Conservation (phyloP, 345 rosid species). For the Raphanus sativus region DNA sequence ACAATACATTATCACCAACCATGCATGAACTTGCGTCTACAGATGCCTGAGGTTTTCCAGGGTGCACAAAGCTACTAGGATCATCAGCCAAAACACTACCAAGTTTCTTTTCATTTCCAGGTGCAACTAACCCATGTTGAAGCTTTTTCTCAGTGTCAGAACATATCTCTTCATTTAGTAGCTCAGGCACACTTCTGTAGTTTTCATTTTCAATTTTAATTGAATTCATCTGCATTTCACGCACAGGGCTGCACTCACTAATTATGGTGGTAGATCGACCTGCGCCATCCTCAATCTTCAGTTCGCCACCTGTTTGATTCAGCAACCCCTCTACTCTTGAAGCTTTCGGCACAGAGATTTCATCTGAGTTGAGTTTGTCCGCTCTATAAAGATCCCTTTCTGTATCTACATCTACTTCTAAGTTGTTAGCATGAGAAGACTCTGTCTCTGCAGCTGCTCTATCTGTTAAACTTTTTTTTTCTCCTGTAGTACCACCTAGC, state of each 20-base stretch:
- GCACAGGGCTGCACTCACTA: conserved; percentile 33
- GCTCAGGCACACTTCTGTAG: conserved; percentile 36
- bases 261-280: conserved; percentile 27
- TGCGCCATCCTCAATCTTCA: conserved; percentile 45
- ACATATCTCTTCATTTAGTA: conserved; percentile 47
- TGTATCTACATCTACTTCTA: conserved; percentile 55
- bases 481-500: conserved; percentile 43
- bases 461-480: conserved; percentile 42
- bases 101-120: conserved; percentile 43
- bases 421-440: conserved; percentile 60
- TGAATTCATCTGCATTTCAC: conserved; percentile 32
- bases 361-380: conserved; percentile 48
- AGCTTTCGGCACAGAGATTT: conserved; percentile 35
- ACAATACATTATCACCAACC: conserved; percentile 27
- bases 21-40: conserved; percentile 33
- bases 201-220: conserved; percentile 52
- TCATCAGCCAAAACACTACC: conserved; percentile 35
- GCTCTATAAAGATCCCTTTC: conserved; percentile 44
- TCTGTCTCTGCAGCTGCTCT: conserved; percentile 47
- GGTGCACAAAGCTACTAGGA: conserved; percentile 33
- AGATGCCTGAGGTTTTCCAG: conserved; percentile 41
- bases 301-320: conserved; percentile 48
- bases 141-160: conserved; percentile 40
- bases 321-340: conserved; percentile 46
- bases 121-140: conserved; percentile 40